Evolutionary conservation across 148 eudicot species (phyloP).

Genomic region (Vaccinium darrowii): DNA sequence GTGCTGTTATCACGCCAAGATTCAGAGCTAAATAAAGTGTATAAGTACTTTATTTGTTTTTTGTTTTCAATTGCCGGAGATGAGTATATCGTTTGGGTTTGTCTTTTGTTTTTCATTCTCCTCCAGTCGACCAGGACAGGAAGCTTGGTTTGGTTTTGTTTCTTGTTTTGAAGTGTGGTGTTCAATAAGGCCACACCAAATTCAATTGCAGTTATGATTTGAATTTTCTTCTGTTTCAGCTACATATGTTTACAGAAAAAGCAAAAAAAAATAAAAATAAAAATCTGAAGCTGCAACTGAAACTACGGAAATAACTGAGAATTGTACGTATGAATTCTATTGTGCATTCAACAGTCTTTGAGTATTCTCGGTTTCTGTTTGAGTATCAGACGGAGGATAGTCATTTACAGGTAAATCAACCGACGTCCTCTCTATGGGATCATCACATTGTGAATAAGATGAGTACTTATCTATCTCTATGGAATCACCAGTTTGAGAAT

Average conservation of each 20-base stretch:
- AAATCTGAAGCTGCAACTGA: neutral
- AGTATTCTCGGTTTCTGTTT: slow-evolving; percentile 3
- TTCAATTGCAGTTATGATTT: neutral
- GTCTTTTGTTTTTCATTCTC: neutral
- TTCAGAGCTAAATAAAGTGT: neutral
- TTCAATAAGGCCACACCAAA: neutral
- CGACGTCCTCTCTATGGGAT: neutral
- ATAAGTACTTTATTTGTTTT: neutral
- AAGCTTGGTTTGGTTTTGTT: neutral
- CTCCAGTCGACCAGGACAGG: neutral
- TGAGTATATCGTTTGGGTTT: neutral
- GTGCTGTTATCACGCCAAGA: neutral
- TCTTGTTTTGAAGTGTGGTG: neutral
- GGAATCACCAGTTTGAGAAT: slow-evolving; percentile 14
- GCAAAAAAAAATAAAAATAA: neutral
- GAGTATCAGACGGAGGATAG: neutral
- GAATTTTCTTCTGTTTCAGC: neutral
- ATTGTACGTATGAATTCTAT: neutral
- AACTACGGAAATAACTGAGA: neutral
- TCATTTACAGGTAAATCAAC: neutral
- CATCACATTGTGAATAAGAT: neutral
- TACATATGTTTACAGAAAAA: neutral
- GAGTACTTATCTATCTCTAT: slow-evolving; percentile 6
- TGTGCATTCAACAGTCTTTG: slow-evolving; percentile 1
- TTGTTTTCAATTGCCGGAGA: neutral